Base-by-base conservation (phyloP, 352 stramenopile species). In the Pythium plurisporium region DNA sequence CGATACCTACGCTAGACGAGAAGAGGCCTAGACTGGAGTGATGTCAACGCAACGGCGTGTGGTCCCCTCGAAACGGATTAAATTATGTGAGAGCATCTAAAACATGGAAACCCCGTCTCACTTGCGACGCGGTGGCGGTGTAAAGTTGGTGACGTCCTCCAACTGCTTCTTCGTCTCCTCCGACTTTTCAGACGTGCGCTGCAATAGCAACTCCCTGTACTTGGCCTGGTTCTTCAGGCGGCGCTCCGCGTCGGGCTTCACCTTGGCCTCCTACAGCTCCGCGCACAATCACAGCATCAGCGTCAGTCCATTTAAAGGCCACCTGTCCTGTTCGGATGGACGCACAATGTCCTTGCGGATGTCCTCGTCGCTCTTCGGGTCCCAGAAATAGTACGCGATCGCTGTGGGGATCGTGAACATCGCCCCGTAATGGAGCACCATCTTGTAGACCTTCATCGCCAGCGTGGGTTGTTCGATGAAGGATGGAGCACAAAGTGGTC, bases 401-500 rank as follows among this genome's bases (percentile, higher is more conserved):
- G 64, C 81, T 11, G 82, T 89, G 45, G 82, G 75, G 37, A 92
- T 70, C 30, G 77, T 76, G 63, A 94, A 89, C 66, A 89, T 69
- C 41, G 82, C 46, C 22, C 55, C 65, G 62, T 91, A 94, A 62
- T 94, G 81, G 44, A 93, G 44, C 48, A 94, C 25, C 85, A 94
- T 91, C 69, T 90, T 91, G 51, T 69, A 56, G 55, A 94, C 72
- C 68, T 91, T 92, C 77, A 94, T 87, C 20, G 41, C 63, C 10
- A 10, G 8, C 10, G 17, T 20, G 26, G 27, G 30, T 11, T 42
- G 19, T 6, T 30, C 5, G 45, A 42, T 8, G 19, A 37, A 26
- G 37, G 44, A 40, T 30, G 4, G 3, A 42, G 12, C 19, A 27
- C 40, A 29, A 43, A 22, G 20, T 1, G 7, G 7, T 14, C 25